Conservation (phyloP, 1,284 basidiomycete genomes). For the Tilletia setariae region DNA sequence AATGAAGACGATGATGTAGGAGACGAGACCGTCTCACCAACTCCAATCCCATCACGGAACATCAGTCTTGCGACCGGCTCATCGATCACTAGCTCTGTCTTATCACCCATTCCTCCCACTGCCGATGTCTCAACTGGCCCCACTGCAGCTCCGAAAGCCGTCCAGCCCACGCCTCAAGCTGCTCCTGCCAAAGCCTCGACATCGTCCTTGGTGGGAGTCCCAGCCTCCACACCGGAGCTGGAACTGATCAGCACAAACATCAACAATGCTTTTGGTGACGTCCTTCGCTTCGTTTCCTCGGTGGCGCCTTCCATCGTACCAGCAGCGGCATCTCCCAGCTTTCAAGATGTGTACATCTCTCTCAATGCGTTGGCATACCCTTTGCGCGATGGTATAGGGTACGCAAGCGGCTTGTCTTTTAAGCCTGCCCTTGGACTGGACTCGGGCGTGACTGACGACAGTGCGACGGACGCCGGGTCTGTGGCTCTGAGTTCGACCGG, state of each 20-base stretch:
- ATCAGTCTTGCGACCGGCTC: too few species aligned
- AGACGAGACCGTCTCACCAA: slow-evolving; percentile 7
- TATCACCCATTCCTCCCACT: too few species aligned
- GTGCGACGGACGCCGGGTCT: slow-evolving; percentile 1
- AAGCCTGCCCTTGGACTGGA: neutral
- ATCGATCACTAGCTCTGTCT: too few species aligned
- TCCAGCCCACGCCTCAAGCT: neutral
- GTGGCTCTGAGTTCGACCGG: neutral
- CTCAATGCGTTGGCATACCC: slow-evolving; percentile 8
- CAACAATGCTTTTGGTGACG: slow-evolving; percentile 45
- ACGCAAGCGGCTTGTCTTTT: neutral
- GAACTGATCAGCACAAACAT: slow-evolving; percentile 40
- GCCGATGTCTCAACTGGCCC: too few species aligned
- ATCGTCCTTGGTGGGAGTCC: slow-evolving; percentile 5
- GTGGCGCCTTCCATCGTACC: slow-evolving; percentile 30
- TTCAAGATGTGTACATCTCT: neutral
- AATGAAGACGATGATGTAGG: neutral
- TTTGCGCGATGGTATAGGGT: neutral
- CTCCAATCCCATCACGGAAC: neutral
- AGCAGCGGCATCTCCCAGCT: neutral
- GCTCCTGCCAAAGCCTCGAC: neutral
- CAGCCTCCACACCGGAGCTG: slow-evolving; percentile 36
- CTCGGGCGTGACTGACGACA: neutral
- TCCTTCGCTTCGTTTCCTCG: slow-evolving; percentile 38
- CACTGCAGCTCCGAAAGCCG: too few species aligned